Base-by-base conservation (phyloP, 2,329 filamentous ascomycete species). In the Fusarium mangiferae region DNA sequence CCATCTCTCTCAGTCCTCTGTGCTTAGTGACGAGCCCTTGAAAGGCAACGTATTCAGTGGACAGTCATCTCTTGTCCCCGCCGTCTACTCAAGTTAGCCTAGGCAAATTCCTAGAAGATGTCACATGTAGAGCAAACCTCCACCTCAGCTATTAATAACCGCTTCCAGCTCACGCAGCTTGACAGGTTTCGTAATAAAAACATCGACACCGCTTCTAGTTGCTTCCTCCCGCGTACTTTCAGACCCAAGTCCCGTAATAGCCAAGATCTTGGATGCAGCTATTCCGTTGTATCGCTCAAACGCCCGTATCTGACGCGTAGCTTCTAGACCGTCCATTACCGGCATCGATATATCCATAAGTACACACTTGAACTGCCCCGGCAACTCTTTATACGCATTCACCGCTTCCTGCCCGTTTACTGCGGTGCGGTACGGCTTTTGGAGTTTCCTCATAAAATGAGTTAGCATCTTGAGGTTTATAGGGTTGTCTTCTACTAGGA, bases 401-500 rank as follows among this genome's bases (percentile, higher is more conserved):
- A 82, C 57, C 0, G 82, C 81, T 44, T 83, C 77, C 26, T 80
- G 64, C 1, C 82, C 81, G 51, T 83, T 80, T 9, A 58, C 73
- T 7, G 81, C 82, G 1, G 77, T 80, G 6, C 75, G 66, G 42
- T 78, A 80, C 1, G 62, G 52, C 1, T 70, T 68, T 1, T 77
- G 75, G 0, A 82, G 72, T 48, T 82, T 83, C 44, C 74, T 78
- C 75, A 83, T 79, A n/a, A 79, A 82, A 0, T 78, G 72, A 1
- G 74, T 75, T 6, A 82, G 59, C 8, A 82, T 76, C 70, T 79
- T 78, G 2, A 83, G 62, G 42, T 85, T 85, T 61, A 84, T 83
- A 8, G 71, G 64, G 46, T 84, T 84, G 52, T 84, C 83, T 20
- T 85, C 82, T 1, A 84, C 83, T 6, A 84, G 73, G 10, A 85